These are phyloP conservation scores for Backusella mclennaniae DNA, from an alignment of 192 early-diverging fungal genomes.

Conservation along the genomic window DNA sequence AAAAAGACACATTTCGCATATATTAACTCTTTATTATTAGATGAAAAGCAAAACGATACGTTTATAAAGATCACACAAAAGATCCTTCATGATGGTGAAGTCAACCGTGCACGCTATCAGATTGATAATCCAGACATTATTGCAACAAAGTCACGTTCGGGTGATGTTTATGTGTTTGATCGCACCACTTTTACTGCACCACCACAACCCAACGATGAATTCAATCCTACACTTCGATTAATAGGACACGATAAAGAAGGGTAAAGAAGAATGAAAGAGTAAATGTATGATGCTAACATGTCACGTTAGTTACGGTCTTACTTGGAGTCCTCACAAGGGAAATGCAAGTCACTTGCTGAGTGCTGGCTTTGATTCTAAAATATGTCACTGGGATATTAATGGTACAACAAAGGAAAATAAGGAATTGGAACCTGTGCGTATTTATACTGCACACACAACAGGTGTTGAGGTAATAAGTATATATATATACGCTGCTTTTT, in stretches of 20 bases:
- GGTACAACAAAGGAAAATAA: conserved; percentile 73
- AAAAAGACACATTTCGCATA: too few species aligned
- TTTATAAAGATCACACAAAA: conserved; percentile 92
- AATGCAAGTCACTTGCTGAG: conserved; percentile 81
- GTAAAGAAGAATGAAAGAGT: conserved; percentile 37
- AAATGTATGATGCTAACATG: too few species aligned
- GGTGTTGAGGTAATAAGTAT: conserved; percentile 73
- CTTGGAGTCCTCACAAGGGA: conserved; percentile 77
- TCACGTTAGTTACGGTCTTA: conserved; percentile 74
- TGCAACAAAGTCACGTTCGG: conserved; percentile 88
- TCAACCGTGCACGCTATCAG: conserved; percentile 98
- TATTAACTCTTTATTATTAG: conserved; percentile 12
- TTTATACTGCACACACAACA: conserved; percentile 85
- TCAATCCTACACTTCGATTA: conserved; percentile 83
- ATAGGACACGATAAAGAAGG: conserved; percentile 93
- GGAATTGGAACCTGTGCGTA: conserved; percentile 72
- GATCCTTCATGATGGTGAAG: conserved; percentile 97
- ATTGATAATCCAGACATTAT: conserved; percentile 95
- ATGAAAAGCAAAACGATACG: conserved; percentile 44
- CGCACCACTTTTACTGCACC: conserved; percentile 82
- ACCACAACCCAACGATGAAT: conserved; percentile 71
- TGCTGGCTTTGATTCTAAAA: conserved; percentile 88
- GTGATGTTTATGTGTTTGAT: conserved; percentile 97
- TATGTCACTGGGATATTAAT: conserved; percentile 94
- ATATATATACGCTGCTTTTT: neutral